Evolutionary conservation across 1,284 basidiomycete species (phyloP), one percentile per base, ranked within the genome.

Genomic region (Puccinia triticina): DNA sequence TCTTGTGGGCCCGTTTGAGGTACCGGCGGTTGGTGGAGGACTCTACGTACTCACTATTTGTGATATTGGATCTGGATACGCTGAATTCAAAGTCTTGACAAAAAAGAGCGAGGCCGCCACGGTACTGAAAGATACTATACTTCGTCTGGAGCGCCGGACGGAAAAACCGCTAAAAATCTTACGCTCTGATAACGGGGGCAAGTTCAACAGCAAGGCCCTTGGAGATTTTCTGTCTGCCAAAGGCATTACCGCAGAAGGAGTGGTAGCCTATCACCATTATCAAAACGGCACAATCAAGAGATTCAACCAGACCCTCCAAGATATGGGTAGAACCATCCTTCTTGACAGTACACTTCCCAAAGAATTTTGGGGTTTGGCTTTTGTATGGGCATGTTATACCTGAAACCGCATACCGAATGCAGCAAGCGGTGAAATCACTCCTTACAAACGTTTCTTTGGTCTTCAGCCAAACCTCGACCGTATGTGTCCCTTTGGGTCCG

Each of bases 341-440:
- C 12, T 43, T 7, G 40, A 43, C 40, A 43, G 40, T 43, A 12
- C 7, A 43, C 40, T 43, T 43, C 7, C 7, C 7, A 43, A 43
- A 43, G 40, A 43, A 43, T 61, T 34, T 29, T 61, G 59, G 59
- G 59, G 29, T 12, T 14, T 61, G 1, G 29, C 59, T 32, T 37
- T 61, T 34, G 29, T 34, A 4, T 61, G 29, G 29, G 59, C 59
- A 12, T 61, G 59, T 16, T 32, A 34, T 29, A 61, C 29, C 10
- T 66, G 34, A 11, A 79, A 79, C 34, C 3, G 64, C 1, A 55
- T 79, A 4, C 77, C 77, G 2, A 79, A 79, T 34, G 16, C 10
- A 23, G 32, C 37, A 8, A 71, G 46, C 23, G 48, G 67, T 1
- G n/a, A 29, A n/a, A 16, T 37, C 5, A 72, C 77, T 23, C 77